These are phyloP conservation scores for Candida buenavistaensis DNA, from an alignment of 1,139 yeast genomes.

Conservation along the genomic window DNA sequence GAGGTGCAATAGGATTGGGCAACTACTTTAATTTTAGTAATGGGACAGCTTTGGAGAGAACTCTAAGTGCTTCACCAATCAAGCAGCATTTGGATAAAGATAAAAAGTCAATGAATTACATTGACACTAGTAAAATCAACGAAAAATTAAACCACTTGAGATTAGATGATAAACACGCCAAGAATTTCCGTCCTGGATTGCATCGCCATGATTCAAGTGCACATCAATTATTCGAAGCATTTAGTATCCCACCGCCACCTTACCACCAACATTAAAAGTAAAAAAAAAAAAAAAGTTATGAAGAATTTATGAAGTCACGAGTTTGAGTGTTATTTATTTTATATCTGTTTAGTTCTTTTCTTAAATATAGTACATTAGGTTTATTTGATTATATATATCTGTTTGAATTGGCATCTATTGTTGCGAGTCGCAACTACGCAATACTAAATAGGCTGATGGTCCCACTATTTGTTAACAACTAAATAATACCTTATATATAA, in stretches of 20 bases:
- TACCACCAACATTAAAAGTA: neutral
- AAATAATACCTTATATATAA: no score
- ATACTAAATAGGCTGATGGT: no score
- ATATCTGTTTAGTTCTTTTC: no score
- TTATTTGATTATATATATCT: no score
- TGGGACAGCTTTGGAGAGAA: slow-evolving; percentile 8
- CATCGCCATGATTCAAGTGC: neutral
- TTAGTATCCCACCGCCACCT: slow-evolving; percentile 1
- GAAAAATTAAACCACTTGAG: slow-evolving; percentile 15
- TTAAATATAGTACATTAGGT: no score
- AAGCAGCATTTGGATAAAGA: slow-evolving; percentile 9
- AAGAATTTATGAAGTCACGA: no score
- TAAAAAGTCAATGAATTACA: slow-evolving; percentile 25
- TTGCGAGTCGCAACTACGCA: no score
- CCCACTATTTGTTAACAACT: no score
- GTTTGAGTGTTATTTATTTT: no score
- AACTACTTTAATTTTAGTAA: slow-evolving; percentile 12
- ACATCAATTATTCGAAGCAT: slow-evolving; percentile 1
- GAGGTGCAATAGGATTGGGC: slow-evolving; percentile 15
- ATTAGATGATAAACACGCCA: neutral
- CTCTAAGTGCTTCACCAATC: slow-evolving; percentile 16
- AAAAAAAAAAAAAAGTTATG: no score
- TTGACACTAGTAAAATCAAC: slow-evolving; percentile 32
- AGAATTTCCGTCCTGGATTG: slow-evolving; percentile 1
- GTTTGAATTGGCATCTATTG: no score